Evolutionary conservation across 164 flowering plant species (phyloP).

Genomic region (Vitis riparia): DNA sequence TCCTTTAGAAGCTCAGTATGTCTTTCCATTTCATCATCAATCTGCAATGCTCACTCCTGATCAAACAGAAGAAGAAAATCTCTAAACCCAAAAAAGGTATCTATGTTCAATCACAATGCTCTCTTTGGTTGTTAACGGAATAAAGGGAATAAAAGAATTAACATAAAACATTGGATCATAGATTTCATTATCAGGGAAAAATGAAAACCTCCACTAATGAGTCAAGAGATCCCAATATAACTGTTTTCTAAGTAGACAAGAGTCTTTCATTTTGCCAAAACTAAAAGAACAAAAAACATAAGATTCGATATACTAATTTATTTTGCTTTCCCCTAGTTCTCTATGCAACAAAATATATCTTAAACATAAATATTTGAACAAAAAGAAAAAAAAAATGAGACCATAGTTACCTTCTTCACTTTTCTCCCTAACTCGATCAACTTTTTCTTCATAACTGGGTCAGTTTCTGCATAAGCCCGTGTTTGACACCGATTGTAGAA

Average conservation of each 20-base stretch:
- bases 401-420: slow-evolving; percentile 66
- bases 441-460: slow-evolving; percentile 53
- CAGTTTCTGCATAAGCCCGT: slow-evolving; percentile 61
- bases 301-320: not conserved
- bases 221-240: too few relatives aligned
- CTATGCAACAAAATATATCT: too few relatives aligned
- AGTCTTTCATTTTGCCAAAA: not conserved
- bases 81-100: slow-evolving; percentile 14
- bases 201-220: not conserved
- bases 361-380: not conserved
- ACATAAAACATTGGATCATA: not conserved
- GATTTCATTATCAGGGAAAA: not conserved
- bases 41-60: slow-evolving; percentile 55
- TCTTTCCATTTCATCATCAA: slow-evolving; percentile 86
- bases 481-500: slow-evolving; percentile 65
- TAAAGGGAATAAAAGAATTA: not conserved
- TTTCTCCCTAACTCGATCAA: slow-evolving; percentile 45
- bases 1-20: slow-evolving; percentile 78
- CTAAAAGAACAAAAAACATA: slow-evolving; percentile 1
- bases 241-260: too few relatives aligned
- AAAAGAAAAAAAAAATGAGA: not conserved
- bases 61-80: slow-evolving; percentile 13
- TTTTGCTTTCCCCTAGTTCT: too few relatives aligned
- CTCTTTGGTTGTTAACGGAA: not conserved
- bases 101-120: not conserved